Evolutionary conservation across 23 red algal species (phyloP).

Genomic region (Rhodosorus marinus): DNA sequence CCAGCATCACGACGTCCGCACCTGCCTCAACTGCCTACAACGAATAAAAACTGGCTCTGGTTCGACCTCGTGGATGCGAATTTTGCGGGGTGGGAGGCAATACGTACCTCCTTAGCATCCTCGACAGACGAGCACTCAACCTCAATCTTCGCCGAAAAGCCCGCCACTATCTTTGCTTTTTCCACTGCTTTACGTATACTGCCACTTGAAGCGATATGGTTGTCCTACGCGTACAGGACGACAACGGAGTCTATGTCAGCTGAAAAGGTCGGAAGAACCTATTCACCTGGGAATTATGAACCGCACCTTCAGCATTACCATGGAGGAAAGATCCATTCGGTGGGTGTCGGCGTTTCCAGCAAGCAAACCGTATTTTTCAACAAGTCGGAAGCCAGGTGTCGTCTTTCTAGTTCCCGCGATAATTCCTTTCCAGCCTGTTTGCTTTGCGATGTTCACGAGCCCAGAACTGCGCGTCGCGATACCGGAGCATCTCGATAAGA

Average conservation of each 20-base stretch:
- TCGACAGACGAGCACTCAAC: conserved; percentile 48
- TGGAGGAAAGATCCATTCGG: conserved; percentile 72
- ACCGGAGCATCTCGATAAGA: conserved; percentile 39
- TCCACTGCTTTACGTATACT: conserved; percentile 28
- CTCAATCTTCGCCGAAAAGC: conserved; percentile 76
- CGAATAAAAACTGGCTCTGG: no score
- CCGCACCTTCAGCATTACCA: conserved; percentile 98
- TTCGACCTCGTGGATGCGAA: no score
- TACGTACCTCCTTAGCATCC: conserved; percentile 17
- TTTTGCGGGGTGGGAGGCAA: no score
- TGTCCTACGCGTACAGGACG: no score
- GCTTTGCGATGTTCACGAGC: conserved; percentile 5
- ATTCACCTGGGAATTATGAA: no score
- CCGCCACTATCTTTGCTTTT: conserved; percentile 16
- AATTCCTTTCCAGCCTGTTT: conserved; percentile 28
- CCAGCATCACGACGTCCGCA: conserved; percentile 90
- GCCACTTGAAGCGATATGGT: conserved; percentile 45
- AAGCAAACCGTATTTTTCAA: conserved; percentile 85
- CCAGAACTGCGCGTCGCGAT: conserved; percentile 35
- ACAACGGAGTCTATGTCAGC: no score
- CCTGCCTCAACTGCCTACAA: no score
- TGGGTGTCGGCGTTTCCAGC: conserved; percentile 74
- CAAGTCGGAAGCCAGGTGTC: conserved; percentile 71
- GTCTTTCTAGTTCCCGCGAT: conserved; percentile 88
- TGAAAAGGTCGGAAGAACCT: no score